Evolutionary conservation across 306 rosid genomes (phyloP).

Genomic region (Geum urbanum): DNA sequence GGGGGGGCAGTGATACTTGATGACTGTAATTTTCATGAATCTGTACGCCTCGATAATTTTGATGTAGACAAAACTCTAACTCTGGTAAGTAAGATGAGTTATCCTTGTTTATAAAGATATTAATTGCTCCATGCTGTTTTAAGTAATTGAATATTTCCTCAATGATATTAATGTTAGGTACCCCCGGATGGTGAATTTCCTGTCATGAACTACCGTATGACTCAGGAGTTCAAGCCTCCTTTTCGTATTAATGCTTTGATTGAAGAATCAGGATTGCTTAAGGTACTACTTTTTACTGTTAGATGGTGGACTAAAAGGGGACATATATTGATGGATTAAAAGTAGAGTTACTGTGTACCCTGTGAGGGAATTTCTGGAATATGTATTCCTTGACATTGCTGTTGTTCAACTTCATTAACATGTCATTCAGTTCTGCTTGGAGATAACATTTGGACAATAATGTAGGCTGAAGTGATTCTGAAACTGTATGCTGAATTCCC

Average conservation of each 20-base stretch:
- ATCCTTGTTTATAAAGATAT: not conserved
- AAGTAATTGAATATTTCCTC: constrained; percentile 18
- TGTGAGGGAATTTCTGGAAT: not conserved
- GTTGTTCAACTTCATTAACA: not conserved
- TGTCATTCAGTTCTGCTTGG: not conserved
- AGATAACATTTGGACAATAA: constrained; percentile 9
- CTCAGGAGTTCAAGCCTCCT: constrained; percentile 82
- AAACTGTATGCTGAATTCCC: constrained; percentile 72
- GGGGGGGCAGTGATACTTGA: constrained; percentile 70
- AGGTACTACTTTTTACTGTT: constrained; percentile 36
- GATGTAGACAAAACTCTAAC: constrained; percentile 64
- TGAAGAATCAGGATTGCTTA: constrained; percentile 66
- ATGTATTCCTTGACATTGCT: not conserved
- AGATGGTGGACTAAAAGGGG: not conserved
- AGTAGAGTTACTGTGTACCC: not conserved
- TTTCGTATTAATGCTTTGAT: constrained; percentile 69
- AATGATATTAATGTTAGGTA: constrained; percentile 39
- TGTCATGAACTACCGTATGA: constrained; percentile 84
- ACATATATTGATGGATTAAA: not conserved
- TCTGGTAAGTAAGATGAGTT: constrained; percentile 47
- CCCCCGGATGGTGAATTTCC: constrained; percentile 89
- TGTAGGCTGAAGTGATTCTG: constrained; percentile 70
- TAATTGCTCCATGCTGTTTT: constrained; percentile 10
- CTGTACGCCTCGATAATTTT: constrained; percentile 79
- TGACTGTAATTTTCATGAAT: constrained; percentile 90